Conservation (phyloP, 768 basidiomycete genomes). For the Leccinum pellstonianum region DNA sequence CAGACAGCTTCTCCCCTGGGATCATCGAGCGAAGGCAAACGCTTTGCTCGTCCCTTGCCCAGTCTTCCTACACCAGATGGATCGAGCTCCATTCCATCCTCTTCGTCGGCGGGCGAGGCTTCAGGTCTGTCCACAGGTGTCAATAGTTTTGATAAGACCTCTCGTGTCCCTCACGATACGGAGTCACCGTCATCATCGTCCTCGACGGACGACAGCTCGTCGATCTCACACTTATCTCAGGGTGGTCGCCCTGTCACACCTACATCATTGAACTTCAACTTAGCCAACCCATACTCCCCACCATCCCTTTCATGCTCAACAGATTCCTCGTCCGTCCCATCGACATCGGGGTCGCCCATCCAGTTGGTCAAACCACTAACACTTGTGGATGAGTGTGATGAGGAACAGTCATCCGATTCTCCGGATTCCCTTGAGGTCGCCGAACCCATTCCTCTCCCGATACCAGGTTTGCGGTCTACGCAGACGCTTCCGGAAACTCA, state of each 20-base stretch:
- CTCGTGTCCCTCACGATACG: conserved; percentile 10
- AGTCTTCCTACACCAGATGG: conserved; percentile 19
- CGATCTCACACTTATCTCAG: conserved; percentile 32
- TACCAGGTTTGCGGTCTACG: conserved; percentile 22
- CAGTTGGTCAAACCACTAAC: conserved; percentile 38
- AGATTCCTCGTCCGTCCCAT: conserved; percentile 58
- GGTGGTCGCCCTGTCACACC: conserved; percentile 36
- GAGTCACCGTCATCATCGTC: conserved; percentile 29
- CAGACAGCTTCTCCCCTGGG: conserved; percentile 2
- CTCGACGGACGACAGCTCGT: conserved; percentile 33
- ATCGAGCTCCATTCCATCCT: conserved; percentile 1
- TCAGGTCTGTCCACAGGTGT: neutral
- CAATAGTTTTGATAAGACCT: neutral
- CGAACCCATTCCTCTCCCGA: conserved; percentile 29
- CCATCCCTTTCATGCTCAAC: conserved; percentile 57
- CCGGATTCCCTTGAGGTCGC: conserved; percentile 30
- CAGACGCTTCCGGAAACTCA: conserved; percentile 18
- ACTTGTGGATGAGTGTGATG: conserved; percentile 31
- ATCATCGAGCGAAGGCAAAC: conserved; percentile 16
- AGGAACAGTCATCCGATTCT: conserved; percentile 25
- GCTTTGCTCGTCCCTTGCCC: conserved; percentile 26
- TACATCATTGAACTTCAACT: conserved; percentile 29
- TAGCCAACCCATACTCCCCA: conserved; percentile 32
- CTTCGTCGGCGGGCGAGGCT: conserved; percentile 8
- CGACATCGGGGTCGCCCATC: conserved; percentile 45